Base-by-base conservation (phyloP, 2,329 filamentous ascomycete genomes). In the Fusarium domesticum region DNA sequence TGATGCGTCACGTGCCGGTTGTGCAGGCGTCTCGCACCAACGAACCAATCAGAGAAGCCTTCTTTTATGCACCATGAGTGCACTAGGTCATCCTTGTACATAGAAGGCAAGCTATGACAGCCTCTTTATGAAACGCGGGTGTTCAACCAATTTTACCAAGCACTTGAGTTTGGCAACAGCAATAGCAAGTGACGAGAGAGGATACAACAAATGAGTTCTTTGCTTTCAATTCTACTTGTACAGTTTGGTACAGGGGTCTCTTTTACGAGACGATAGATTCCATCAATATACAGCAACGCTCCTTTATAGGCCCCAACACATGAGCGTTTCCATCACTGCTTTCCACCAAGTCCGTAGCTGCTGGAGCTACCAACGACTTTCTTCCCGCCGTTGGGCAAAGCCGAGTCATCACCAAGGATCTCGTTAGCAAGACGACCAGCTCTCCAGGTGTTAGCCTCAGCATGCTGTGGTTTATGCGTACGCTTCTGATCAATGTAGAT, bases 341-440 rank as follows among this genome's bases (percentile, higher is more conserved):
- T 35, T 43, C 37, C 42, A 36, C 58, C 57, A 28, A 74, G 52
- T 4, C 70, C 70, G 42, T 74, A 74, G 48, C 48, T 68, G 41
- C 54, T 56, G 4, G 62, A 63, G 51, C 64, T 72, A 45, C 69
- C 64, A 18, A 64, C 39, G n/a, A 61, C 43, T 18, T 54, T 37
- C 65, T 89, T 55, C 82, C 87, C 70, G 23, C 41, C 30, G 23
- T 38, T 20, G 14, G 47, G n/a, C 18, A n/a, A n/a, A n/a, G 28
- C n/a, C 18, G 28, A 30, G 14, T 39, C 47, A 6, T 53, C 48
- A 12, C 43, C 48, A 46, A 65, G 35, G 40, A 66, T 54, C 50
- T 63, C 62, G 42, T 64, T 51, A n/a, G 57, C 45, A 37, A 64
- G 58, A 16, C 54, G 53, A 6, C 48, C 50, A 15, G 52, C 39